Evolutionary conservation across 129 eudicot species (phyloP), one percentile per base, ranked within the genome.

Genomic region (Escallonia herrerae): DNA sequence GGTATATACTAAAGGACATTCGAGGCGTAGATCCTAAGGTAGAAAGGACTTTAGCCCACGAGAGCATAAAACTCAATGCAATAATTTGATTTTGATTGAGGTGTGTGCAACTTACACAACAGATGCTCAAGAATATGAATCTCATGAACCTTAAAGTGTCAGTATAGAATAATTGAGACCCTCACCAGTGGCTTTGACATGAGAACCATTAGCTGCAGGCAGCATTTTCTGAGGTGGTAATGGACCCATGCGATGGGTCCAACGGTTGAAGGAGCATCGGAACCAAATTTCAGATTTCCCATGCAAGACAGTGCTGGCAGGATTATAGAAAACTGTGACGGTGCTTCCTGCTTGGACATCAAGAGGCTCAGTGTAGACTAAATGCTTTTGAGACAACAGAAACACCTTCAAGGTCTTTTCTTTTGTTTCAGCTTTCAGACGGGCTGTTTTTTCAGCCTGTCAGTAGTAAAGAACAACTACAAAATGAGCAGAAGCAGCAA

Each of bases 201-300:
- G 95, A 52, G 90, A 67, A 39, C 82, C 83, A 60, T 80, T 80
- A 56, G 78, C 85, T 40, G 83, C 86, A 57, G 95, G 93, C 79
- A 84, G 45, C 99, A 94, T 94, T 75, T 82, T 80, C 74, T 81
- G 93, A 55, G 97, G 93, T 54, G 91, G 84, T 81, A 94, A 81
- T 53, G 82, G 85, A 39, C 99, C 97, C 76, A 78, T 39, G 56
- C 85, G 93, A 58, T 94, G 97, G 61, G 99, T 86, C 99, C 99
- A 94, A 33, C 94, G 93, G 71, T 94, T 94, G 77, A 94, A 94
- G 40, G 93, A 94, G 64, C 99, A 77, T 84, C 94, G 82, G 68
- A 94, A 82, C 99, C 99, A 94, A 64, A 86, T 65, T 76, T 94
- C 97, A 38, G 88, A 71, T 76, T 86, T 94, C 65, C 99, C 97